phyloP scores from a whole-genome alignment of 768 basidiomycete species.

The Hydnomerulius pinastri region DNA sequence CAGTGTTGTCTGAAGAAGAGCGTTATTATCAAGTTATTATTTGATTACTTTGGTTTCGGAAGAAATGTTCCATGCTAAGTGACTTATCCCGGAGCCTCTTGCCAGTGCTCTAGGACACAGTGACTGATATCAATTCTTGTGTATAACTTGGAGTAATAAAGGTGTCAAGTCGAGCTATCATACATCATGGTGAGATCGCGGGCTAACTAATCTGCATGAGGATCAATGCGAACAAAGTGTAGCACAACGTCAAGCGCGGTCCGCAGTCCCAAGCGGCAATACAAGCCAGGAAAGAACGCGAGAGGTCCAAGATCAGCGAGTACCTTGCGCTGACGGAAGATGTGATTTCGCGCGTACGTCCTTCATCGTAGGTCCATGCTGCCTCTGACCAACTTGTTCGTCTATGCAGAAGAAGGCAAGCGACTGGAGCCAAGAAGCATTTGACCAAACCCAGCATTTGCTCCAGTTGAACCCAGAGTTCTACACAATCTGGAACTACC shows the following conservation, averaged over 20 bases:
- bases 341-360: constrained; percentile 63
- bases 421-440: constrained; percentile 74
- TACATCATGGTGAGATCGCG: constrained; percentile 27
- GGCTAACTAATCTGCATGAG: neutral
- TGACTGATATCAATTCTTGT: too few species aligned
- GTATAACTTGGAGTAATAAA: neutral
- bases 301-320: constrained; percentile 73
- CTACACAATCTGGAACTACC: constrained; percentile 96
- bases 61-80: neutral
- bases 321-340: constrained; percentile 68
- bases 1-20: constrained; percentile 1
- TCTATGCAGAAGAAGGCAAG: constrained; percentile 61
- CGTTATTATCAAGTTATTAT: constrained; percentile 10
- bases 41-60: neutral
- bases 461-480: constrained; percentile 92
- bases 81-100: too few species aligned
- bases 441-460: constrained; percentile 74
- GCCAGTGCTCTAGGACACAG: too few species aligned
- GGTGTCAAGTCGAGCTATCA: neutral
- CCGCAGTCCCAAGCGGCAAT: constrained; percentile 58
- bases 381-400: constrained; percentile 6
- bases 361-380: neutral
- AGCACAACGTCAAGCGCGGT: constrained; percentile 75
- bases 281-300: constrained; percentile 69
- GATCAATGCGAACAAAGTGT: constrained; percentile 1